Conservation (phyloP, 1,284 basidiomycete species). For the Pholiota adiposa region DNA sequence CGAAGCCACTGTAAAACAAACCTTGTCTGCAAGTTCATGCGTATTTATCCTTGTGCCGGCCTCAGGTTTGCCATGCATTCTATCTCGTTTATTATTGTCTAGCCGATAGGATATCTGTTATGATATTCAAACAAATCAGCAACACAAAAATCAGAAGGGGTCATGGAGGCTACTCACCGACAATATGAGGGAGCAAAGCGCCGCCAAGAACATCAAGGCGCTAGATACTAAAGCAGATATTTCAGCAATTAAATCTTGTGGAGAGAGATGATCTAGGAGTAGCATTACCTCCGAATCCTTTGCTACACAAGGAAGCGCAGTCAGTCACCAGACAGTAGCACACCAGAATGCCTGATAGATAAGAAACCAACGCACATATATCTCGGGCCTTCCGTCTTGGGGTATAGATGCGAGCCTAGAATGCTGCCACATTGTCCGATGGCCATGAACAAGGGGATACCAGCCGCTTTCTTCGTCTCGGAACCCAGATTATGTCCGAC, state of each 20-base stretch:
- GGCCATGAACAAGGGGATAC: slow-evolving; percentile 75
- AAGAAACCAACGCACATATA: slow-evolving; percentile 70
- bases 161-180: too few relatives aligned
- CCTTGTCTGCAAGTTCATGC: slow-evolving; percentile 68
- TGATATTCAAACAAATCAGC: background rate
- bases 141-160: background rate
- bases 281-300: slow-evolving; percentile 61
- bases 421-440: slow-evolving; percentile 78
- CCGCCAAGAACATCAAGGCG: slow-evolving; percentile 62
- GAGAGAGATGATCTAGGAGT: too few relatives aligned
- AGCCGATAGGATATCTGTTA: slow-evolving; percentile 60
- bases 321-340: background rate
- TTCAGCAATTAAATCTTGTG: too few relatives aligned
- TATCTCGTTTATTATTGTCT: slow-evolving; percentile 64
- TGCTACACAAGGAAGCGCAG: slow-evolving; percentile 38
- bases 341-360: too few relatives aligned
- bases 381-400: slow-evolving; percentile 60
- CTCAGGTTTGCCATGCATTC: slow-evolving; percentile 54
- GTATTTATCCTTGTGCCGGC: slow-evolving; percentile 63
- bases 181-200: slow-evolving; percentile 54
- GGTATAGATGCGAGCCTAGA: slow-evolving; percentile 74
- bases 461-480: slow-evolving; percentile 77
- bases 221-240: slow-evolving; percentile 48
- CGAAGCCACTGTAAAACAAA: slow-evolving; percentile 31
- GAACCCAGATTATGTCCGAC: slow-evolving; percentile 78